Evolutionary conservation across 495 filamentous ascomycete species (phyloP).

Genomic region (Penicillium odoratum): DNA sequence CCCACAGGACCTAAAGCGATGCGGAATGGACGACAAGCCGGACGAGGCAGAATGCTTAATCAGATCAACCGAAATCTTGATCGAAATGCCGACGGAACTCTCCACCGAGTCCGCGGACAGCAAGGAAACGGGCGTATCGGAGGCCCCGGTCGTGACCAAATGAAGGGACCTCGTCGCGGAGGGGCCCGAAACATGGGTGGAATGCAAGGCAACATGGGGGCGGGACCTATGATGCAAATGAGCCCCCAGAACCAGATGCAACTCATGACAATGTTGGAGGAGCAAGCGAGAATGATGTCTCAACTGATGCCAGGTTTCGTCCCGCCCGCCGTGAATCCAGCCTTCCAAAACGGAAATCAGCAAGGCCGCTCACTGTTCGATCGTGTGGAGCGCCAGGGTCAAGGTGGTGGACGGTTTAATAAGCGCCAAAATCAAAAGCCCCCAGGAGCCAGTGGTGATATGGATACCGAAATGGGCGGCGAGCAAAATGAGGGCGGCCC

Average conservation of each 20-base stretch:
- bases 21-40: conserved; percentile 65
- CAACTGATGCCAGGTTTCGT: conserved; percentile 56
- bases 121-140: conserved; percentile 76
- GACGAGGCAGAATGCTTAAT: conserved; percentile 75
- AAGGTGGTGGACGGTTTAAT: conserved; percentile 37
- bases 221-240: conserved; percentile 52
- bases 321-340: conserved; percentile 53
- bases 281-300: conserved; percentile 85
- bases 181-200: conserved; percentile 50
- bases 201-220: conserved; percentile 47
- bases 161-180: conserved; percentile 62
- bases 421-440: conserved; percentile 33
- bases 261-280: conserved; percentile 80
- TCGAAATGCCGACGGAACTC: conserved; percentile 62
- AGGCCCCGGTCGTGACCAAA: conserved; percentile 67
- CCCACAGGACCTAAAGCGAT: conserved; percentile 95
- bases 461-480: conserved; percentile 37
- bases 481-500: conserved; percentile 56
- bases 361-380: conserved; percentile 75
- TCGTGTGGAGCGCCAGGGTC: conserved; percentile 59
- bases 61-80: conserved; percentile 89
- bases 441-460: conserved; percentile 38
- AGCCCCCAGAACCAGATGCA: conserved; percentile 73
- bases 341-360: conserved; percentile 50
- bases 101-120: conserved; percentile 79